Conservation (phyloP, 306 rosid genomes). For the Trichosanthes truncata region DNA sequence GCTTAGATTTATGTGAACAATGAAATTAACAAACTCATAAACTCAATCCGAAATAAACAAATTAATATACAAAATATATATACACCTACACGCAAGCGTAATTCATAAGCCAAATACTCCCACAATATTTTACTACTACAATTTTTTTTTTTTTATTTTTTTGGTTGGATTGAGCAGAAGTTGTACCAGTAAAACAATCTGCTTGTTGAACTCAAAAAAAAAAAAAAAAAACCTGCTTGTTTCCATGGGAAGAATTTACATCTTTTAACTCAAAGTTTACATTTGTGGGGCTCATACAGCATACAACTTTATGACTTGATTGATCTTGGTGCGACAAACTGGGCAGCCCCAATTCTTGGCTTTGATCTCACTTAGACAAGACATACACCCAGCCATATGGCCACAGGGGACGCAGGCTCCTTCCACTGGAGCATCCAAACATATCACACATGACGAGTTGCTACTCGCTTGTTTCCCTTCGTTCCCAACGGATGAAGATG, state of each 20-base stretch:
- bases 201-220: no score
- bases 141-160: neutral
- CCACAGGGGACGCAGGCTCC: slow-evolving; percentile 99
- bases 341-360: slow-evolving; percentile 97
- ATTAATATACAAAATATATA: neutral
- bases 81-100: neutral
- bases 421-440: slow-evolving; percentile 91
- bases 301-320: slow-evolving; percentile 63
- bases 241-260: neutral
- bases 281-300: slow-evolving; percentile 36
- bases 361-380: slow-evolving; percentile 79
- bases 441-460: slow-evolving; percentile 60
- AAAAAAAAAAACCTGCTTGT: neutral
- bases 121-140: neutral
- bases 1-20: neutral
- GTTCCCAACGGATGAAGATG: slow-evolving; percentile 25
- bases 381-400: slow-evolving; percentile 96
- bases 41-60: neutral
- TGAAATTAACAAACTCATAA: neutral
- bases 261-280: neutral
- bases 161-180: no score
- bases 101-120: neutral
- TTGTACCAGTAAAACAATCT: neutral
- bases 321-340: slow-evolving; percentile 80
- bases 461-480: slow-evolving; percentile 27